Percentiles rank a stretch among this genome's conserved stretches.
These are phyloP conservation scores for Mucor irregularis DNA, from an alignment of 371 early-diverging fungal genomes.

Conservation along the genomic window DNA sequence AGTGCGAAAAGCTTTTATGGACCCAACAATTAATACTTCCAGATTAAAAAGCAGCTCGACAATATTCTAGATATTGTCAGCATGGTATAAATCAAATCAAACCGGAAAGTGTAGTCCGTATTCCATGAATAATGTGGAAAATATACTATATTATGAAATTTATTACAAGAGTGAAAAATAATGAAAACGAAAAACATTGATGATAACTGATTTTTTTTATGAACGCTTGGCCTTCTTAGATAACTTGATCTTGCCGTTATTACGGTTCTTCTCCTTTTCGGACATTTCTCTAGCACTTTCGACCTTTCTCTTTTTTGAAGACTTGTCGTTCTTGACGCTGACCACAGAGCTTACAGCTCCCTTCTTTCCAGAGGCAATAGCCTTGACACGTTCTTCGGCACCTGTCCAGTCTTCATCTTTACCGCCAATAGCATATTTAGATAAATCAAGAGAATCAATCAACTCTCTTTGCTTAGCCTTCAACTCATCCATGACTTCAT, in stretches of 20 bases:
- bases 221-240: constrained; percentile 49
- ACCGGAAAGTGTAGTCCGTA: no score
- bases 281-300: constrained; percentile 54
- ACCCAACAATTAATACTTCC: no score
- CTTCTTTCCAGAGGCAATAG: constrained; percentile 38
- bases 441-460: constrained; percentile 78
- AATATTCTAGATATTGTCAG: no score
- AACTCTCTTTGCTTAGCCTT: constrained; percentile 82
- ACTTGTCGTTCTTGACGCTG: constrained; percentile 73
- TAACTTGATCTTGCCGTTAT: constrained; percentile 51
- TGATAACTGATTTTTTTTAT: constrained; percentile 20
- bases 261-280: constrained; percentile 51
- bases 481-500: constrained; percentile 63
- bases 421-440: constrained; percentile 75
- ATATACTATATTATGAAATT: neutral
- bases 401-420: constrained; percentile 70
- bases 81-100: no score
- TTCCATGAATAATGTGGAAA: neutral
- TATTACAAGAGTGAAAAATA: constrained; percentile 7
- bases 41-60: no score
- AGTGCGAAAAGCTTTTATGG: no score
- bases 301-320: constrained; percentile 66
- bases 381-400: constrained; percentile 62
- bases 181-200: neutral
- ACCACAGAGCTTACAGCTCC: constrained; percentile 63